These are phyloP conservation scores for Peziza echinospora DNA, from an alignment of 495 filamentous ascomycete genomes.

Conservation along the genomic window DNA sequence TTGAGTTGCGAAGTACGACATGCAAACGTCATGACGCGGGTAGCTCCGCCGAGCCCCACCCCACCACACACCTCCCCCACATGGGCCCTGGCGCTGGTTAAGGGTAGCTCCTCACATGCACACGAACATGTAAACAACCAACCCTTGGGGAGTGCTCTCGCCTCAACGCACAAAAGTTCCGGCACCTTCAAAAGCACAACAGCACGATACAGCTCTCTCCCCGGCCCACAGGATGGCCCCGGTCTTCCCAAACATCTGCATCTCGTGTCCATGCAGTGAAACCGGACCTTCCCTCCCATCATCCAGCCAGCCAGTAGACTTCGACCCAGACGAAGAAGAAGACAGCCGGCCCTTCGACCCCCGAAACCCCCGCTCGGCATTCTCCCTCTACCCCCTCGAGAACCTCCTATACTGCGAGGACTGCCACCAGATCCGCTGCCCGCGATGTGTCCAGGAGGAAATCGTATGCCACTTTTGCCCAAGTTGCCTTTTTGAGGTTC, in stretches of 20 bases:
- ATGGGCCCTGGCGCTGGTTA: too few species aligned
- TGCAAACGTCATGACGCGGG: background rate
- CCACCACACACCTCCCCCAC: too few species aligned
- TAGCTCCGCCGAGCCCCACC: background rate
- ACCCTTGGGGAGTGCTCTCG: too few species aligned
- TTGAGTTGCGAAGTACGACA: background rate
- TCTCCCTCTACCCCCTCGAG: constrained; percentile 80
- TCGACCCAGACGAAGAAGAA: constrained; percentile 31
- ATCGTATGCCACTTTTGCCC: constrained; percentile 87
- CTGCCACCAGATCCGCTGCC: constrained; percentile 85
- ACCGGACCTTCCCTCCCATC: constrained; percentile 24
- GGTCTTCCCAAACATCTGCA: constrained; percentile 70
- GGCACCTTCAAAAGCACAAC: too few species aligned
- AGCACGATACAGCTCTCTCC: too few species aligned
- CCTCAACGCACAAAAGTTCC: too few species aligned
- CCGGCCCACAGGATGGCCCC: constrained; percentile 38
- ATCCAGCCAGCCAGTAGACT: too few species aligned
- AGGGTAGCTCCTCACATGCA: too few species aligned
- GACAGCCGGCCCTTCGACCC: constrained; percentile 75
- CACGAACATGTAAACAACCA: too few species aligned
- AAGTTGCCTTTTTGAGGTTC: constrained; percentile 87
- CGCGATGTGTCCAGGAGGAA: constrained; percentile 76
- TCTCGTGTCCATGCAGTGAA: constrained; percentile 79
- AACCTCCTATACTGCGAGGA: constrained; percentile 90
- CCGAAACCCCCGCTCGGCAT: constrained; percentile 58